A percentile compares a stretch with the other conserved stretches of the same genome.
Conservation (phyloP, 768 basidiomycete genomes). For the Trametes punicea region DNA sequence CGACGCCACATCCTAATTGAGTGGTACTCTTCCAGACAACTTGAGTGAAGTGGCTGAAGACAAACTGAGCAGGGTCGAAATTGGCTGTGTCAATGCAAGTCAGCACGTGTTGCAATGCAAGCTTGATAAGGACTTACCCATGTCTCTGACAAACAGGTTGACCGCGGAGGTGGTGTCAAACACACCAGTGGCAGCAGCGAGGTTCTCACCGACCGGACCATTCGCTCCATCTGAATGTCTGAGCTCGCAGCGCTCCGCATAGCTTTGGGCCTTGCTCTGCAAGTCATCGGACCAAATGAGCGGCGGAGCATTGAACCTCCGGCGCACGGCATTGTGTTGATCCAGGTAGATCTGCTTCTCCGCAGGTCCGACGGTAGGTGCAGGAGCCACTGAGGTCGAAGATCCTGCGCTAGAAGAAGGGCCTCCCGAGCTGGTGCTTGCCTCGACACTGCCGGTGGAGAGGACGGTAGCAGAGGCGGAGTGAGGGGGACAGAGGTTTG, state of each 20-base stretch:
- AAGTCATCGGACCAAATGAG: constrained; percentile 61
- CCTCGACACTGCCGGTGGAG: no score
- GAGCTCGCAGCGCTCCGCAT: constrained; percentile 64
- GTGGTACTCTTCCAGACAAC: constrained; percentile 65
- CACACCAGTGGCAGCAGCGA: constrained; percentile 63
- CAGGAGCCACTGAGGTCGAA: constrained; percentile 51
- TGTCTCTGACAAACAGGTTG: constrained; percentile 46
- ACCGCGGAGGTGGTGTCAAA: constrained; percentile 48
- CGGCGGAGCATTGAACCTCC: constrained; percentile 53
- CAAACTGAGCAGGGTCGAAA: constrained; percentile 42
- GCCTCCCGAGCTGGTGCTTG: not conserved
- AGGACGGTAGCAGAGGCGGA: no score
- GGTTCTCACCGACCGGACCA: constrained; percentile 66
- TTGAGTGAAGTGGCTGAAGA: constrained; percentile 55
- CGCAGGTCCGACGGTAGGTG: constrained; percentile 37
- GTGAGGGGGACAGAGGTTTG: no score
- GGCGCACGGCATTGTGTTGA: constrained; percentile 59
- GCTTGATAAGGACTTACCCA: constrained; percentile 35
- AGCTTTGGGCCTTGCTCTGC: constrained; percentile 57
- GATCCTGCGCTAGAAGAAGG: constrained; percentile 35
- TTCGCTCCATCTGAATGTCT: constrained; percentile 63
- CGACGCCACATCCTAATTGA: constrained; percentile 63
- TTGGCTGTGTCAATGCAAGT: constrained; percentile 15
- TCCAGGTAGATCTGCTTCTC: constrained; percentile 46
- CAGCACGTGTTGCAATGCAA: not conserved